Conservation (phyloP, 495 filamentous ascomycete species). For the Penicillium subrubescens region DNA sequence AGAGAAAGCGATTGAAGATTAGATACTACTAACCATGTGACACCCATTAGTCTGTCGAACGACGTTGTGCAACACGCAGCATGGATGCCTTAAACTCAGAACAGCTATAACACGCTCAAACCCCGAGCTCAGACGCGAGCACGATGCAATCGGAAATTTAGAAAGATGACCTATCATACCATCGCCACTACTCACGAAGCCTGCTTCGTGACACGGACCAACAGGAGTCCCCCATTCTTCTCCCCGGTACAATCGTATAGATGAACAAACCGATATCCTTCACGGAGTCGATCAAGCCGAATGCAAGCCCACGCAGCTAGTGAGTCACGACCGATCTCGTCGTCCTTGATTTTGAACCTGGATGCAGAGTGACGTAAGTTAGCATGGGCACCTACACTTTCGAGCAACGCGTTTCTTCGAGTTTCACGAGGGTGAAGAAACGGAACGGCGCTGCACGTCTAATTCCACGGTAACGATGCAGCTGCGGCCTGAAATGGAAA, state of each 20-base stretch:
- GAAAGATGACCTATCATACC: conserved; percentile 10
- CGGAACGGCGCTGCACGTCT: conserved; percentile 12
- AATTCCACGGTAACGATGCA: conserved; percentile 3
- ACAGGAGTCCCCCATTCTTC: conserved; percentile 61
- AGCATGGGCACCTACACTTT: not conserved
- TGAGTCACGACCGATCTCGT: conserved; percentile 73
- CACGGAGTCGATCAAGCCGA: conserved; percentile 73
- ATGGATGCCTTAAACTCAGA: conserved; percentile 8
- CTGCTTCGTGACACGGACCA: conserved; percentile 68
- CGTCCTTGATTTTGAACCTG: conserved; percentile 85
- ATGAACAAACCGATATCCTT: conserved; percentile 76
- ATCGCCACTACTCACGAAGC: conserved; percentile 27
- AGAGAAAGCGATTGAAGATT: conserved; percentile 1
- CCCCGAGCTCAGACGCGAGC: not conserved
- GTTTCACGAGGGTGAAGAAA: not conserved
- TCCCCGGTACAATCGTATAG: conserved; percentile 66
- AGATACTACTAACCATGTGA: not conserved
- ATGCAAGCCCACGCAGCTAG: conserved; percentile 88
- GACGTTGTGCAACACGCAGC: conserved; percentile 8
- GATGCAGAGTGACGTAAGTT: conserved; percentile 18
- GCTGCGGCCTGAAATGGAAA: not conserved
- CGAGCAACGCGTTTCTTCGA: not conserved
- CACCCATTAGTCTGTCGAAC: not conserved
- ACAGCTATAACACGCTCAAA: not conserved
- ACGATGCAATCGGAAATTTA: not conserved